phyloP scores from a whole-genome alignment of 2,329 filamentous ascomycete genomes.

The Ampelomyces quisqualis region DNA sequence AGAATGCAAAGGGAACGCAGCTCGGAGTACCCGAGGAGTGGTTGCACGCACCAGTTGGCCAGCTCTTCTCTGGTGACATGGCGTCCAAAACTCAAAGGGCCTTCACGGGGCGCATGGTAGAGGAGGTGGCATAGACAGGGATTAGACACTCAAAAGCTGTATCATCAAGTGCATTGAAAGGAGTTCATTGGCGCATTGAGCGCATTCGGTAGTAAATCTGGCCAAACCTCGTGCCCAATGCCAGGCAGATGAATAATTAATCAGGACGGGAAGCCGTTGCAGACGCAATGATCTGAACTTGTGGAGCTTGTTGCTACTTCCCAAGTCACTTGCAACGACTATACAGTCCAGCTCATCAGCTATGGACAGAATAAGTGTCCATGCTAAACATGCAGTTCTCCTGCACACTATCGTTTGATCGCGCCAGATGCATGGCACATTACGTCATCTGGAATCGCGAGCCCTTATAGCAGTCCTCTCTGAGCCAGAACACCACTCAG shows the following conservation, averaged over 20 bases:
- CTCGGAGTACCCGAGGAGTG: slow-evolving; percentile 69
- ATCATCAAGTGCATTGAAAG: not conserved
- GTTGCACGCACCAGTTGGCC: slow-evolving; percentile 62
- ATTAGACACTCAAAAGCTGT: not conserved
- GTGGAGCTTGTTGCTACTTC: not conserved
- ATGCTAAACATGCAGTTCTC: not conserved
- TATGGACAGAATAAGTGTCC: too few species aligned
- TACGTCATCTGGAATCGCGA: not conserved
- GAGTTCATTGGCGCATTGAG: not conserved
- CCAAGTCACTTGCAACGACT: not conserved
- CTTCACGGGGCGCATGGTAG: slow-evolving; percentile 40
- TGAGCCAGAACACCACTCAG: not conserved
- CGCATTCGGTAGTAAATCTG: too few species aligned
- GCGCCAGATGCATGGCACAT: not conserved
- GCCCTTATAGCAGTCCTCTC: not conserved
- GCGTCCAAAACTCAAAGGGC: slow-evolving; percentile 27
- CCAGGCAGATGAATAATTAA: too few species aligned
- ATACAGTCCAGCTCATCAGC: too few species aligned
- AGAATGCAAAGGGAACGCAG: slow-evolving; percentile 59
- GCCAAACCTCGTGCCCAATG: too few species aligned
- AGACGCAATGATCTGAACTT: too few species aligned
- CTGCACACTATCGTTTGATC: not conserved
- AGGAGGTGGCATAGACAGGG: slow-evolving; percentile 34
- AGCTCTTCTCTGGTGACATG: slow-evolving; percentile 52
- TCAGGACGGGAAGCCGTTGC: too few species aligned